Base-by-base conservation (phyloP, 257 asterid genomes). In the Solanum bulbocastanum region DNA sequence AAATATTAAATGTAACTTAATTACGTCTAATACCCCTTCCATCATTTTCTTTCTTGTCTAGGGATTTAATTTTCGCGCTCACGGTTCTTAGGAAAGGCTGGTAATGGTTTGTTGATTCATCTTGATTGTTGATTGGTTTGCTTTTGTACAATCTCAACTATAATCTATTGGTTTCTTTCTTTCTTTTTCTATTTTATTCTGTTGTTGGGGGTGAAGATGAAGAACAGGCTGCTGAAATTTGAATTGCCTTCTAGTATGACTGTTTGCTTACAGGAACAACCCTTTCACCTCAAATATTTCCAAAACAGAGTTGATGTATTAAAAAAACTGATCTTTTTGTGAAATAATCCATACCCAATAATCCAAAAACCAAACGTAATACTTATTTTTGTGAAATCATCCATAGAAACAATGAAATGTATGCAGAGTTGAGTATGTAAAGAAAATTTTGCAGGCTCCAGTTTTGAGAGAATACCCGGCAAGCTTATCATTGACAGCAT, bases 401-500 rank as follows among this genome's bases (percentile, higher is more conserved):
- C 84, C 18, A 30, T 9, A 81, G 42, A 81, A 14, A 40, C 15
- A 78, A 25, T 81, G 66, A 16, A 44, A 79, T 79, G 85, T 30
- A 81, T 81, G 27, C 40, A 10, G 85, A 46, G 85, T 30, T 81
- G 68, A 81, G 68, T 46, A 39, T 10, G 27, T 89, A 65, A 18
- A 86, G 87, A 78, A 85, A 40, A 89, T 82, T 90, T 88, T 46
- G 85, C 95, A 96, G 99, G 99, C 99, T 87, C 98, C 98, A 84
- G 90, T 97, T 87, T 88, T 97, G 89, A 95, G 93, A 39, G 94
- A 93, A 87, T 97, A 97, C 92, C 99, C 99, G 44, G 99, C 99
- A 85, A 93, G 94, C 88, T 92, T 97, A 91, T 94, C 99, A 56
- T 91, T 96, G 92, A 97, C 99, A 36, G 98, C 99, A n/a, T 97